Conservation (phyloP, 441 rosid species). For the Breynia disticha region DNA sequence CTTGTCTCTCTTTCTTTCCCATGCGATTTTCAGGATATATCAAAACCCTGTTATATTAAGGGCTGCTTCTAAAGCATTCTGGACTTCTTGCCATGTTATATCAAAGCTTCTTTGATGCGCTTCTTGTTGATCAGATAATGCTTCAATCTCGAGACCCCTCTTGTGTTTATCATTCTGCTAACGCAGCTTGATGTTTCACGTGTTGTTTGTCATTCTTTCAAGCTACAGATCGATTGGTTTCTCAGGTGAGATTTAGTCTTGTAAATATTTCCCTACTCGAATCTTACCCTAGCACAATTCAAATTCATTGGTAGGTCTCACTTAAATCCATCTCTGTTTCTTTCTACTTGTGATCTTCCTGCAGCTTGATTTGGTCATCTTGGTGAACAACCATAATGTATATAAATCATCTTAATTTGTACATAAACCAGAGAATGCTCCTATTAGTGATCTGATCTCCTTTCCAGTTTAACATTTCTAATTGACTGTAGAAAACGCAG, state of each 20-base stretch:
- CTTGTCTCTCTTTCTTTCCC: not conserved
- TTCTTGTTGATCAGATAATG: slow-evolving; percentile 1
- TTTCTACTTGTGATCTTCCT: not conserved
- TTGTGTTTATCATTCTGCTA: slow-evolving; percentile 17
- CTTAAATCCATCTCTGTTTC: not conserved
- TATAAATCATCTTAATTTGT: too few species aligned
- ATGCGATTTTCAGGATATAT: slow-evolving; percentile 49
- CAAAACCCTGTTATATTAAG: slow-evolving; percentile 71
- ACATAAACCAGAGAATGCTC: too few species aligned
- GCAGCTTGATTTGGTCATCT: too few species aligned
- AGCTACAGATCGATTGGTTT: slow-evolving; percentile 20
- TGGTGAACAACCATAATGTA: too few species aligned
- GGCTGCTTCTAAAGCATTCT: slow-evolving; percentile 76
- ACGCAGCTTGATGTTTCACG: slow-evolving; percentile 21
- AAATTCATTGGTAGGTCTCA: slow-evolving; percentile 21
- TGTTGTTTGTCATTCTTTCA: slow-evolving; percentile 30
- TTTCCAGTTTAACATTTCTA: too few species aligned
- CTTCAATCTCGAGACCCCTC: slow-evolving; percentile 13
- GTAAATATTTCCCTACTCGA: slow-evolving; percentile 31
- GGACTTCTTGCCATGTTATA: slow-evolving; percentile 77
- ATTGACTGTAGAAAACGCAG: too few species aligned
- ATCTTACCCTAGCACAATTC: slow-evolving; percentile 23
- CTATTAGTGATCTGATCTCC: too few species aligned
- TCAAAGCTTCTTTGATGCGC: slow-evolving; percentile 69
- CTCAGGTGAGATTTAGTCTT: slow-evolving; percentile 15